Base-by-base conservation (phyloP, 257 asterid species). In the Solanum pinnatisectum region DNA sequence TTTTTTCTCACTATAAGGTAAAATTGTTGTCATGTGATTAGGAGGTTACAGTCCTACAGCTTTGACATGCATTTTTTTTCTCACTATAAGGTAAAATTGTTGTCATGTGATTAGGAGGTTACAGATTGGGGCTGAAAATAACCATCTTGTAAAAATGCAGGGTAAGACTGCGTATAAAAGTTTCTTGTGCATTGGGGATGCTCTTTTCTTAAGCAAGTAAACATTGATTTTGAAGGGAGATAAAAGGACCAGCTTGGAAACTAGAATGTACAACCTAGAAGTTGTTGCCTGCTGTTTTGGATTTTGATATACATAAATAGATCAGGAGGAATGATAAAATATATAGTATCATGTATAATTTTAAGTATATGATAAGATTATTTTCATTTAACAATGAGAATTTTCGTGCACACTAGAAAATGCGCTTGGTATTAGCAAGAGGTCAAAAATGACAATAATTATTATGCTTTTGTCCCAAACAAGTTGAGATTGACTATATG, bases 11-110 rank as follows among this genome's bases (percentile, higher is more conserved):
- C 30, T 30, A 30, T 30, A 30, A 30, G 27, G 12, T 63, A 65
- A 4, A 2, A 5, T n/a, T n/a, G 8, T 1, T 2, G 4, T 5
- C 8, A n/a, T 5, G 18, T 11, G 3, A 65, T 0, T 25, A 25
- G 16, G 2, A 25, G 2, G 1, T 11, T 25, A n/a, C 3, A 10
- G 8, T n/a, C 7, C 8, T 40, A 20, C 10, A 8, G 12, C 13
- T 39, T n/a, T 77, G 6, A 25, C 37, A 78, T 40, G 37, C 37
- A 25, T 7, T 25, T n/a, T 5, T 30, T 30, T 30, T 30, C 30
- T 30, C 30, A 30, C 30, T 30, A 30, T 30, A 30, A 30, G 27
- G 12, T 63, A 65, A 4, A 2, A 5, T n/a, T n/a, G 8, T 1
- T 2, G 4, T 5, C 8, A n/a, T 5, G 18, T 11, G 3, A 65